Base-by-base conservation (phyloP, 2,329 filamentous ascomycete species). In the Elsinoe fawcettii region DNA sequence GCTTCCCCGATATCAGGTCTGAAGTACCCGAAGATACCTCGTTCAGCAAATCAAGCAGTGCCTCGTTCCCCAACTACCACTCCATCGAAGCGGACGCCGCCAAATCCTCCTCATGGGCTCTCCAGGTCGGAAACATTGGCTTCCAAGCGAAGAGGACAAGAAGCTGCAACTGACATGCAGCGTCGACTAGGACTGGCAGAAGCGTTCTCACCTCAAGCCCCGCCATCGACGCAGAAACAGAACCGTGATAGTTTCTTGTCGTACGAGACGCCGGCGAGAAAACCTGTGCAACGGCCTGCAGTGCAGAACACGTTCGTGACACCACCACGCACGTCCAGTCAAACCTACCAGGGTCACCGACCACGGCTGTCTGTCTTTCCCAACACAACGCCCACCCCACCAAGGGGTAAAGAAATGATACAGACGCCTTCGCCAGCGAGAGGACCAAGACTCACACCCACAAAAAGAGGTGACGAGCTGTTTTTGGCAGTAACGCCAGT, bases 371-470 rank as follows among this genome's bases (percentile, higher is more conserved):
- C 23, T 22, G 49, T 53, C 30, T 53, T 53, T 39, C 49, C 49
- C 5, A 53, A 53, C 32, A 53, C 49, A 12, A 53, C 49, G 11
- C 49, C 49, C 18, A 53, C 49, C 6, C 49, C 32, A 23, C 49
- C 49, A 30, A 53, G 49, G 20, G 49, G 49, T 39, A 51, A 27
- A 47, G 61, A 61, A 20, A 36, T 58, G 30, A 34, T 58, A 56
- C 36, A 69, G 49, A 63, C 63, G 55, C 68, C 66, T 60, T 82
- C 82, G 16, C 46, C 34, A 23, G 49, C 30, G 9, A 85, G 83
- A 82, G 74, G 83, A 62, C 84, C 84, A 2, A 79, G 77, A 62
- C 65, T 88, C 63, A 88, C 85, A 46, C 86, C 86, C 2, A 84
- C 82, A 58, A 73, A 83, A 60, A 76, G 82, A 51, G 85, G 86